Conservation (phyloP, 2,329 filamentous ascomycete species). For the Nemania bipapillata region DNA sequence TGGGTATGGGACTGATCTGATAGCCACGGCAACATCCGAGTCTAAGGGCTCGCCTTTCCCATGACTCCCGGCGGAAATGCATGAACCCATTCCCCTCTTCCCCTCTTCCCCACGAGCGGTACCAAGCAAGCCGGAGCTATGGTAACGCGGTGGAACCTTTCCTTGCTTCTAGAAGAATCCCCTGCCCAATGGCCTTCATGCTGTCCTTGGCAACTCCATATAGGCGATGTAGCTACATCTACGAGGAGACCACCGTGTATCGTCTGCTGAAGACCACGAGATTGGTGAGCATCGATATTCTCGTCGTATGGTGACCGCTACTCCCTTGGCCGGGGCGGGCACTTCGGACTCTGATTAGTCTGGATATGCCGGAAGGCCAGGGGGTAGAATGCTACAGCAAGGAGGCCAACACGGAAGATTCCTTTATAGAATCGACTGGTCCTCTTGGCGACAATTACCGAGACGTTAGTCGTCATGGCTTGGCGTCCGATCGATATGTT, state of each 20-base stretch:
- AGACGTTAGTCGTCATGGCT: constrained; percentile 29
- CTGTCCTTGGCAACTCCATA: constrained; percentile 13
- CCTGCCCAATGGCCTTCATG: neutral
- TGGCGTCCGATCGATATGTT: constrained; percentile 24
- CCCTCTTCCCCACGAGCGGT: constrained; percentile 2
- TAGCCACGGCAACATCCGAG: constrained; percentile 1
- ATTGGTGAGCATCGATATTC: neutral
- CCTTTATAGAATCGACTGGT: constrained; percentile 17
- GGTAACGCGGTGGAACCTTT: constrained; percentile 13
- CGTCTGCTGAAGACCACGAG: constrained; percentile 1
- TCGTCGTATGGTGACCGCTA: neutral
- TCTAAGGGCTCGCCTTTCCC: constrained; percentile 10
- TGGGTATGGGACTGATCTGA: constrained; percentile 4
- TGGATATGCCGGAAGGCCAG: constrained; percentile 13
- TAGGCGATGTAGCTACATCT: neutral
- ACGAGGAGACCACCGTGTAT: constrained; percentile 4
- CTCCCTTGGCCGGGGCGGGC: constrained; percentile 13
- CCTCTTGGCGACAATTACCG: constrained; percentile 36
- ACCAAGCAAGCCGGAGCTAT: constrained; percentile 11
- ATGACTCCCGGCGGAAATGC: constrained; percentile 14
- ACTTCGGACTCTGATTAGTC: constrained; percentile 18
- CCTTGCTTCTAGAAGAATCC: constrained; percentile 24
- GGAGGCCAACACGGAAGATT: neutral
- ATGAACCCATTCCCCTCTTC: constrained; percentile 5
- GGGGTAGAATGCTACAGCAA: constrained; percentile 8